phyloP scores from a whole-genome alignment of 306 rosid species.

The Arachis stenosperma region DNA sequence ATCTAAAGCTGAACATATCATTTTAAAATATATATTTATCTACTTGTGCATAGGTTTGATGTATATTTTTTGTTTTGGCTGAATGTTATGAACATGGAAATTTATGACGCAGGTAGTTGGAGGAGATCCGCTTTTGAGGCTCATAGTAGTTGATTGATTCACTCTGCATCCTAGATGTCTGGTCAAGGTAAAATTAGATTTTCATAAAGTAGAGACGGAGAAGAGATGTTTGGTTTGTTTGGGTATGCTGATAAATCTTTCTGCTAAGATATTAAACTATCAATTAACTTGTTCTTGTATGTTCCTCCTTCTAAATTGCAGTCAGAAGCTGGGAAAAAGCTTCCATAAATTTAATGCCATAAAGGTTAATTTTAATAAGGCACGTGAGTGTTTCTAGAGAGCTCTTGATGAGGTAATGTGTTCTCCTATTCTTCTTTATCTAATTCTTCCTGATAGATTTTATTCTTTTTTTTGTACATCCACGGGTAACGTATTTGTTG shows the following conservation, averaged over 20 bases:
- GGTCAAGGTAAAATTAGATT: slow-evolving; percentile 67
- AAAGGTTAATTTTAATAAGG: too few species aligned
- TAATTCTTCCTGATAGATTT: too few species aligned
- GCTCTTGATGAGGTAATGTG: too few species aligned
- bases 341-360: slow-evolving; percentile 44
- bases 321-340: slow-evolving; percentile 87
- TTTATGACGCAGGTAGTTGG: slow-evolving; percentile 67
- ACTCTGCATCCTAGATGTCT: slow-evolving; percentile 71
- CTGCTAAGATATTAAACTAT: slow-evolving; percentile 17
- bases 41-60: slow-evolving; percentile 28
- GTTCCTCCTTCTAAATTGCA: slow-evolving; percentile 50
- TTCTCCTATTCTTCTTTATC: too few species aligned
- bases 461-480: too few species aligned
- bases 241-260: slow-evolving; percentile 1
- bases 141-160: slow-evolving; percentile 87
- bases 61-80: slow-evolving; percentile 29
- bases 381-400: too few species aligned
- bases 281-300: slow-evolving; percentile 9
- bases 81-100: slow-evolving; percentile 24
- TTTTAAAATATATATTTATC: slow-evolving; percentile 19
- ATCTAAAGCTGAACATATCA: background rate
- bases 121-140: slow-evolving; percentile 94
- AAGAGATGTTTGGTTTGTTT: slow-evolving; percentile 22
- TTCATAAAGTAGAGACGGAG: slow-evolving; percentile 23
- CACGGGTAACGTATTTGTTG: too few species aligned